A percentile compares a stretch with the other conserved stretches of the same genome.
phyloP scores from a whole-genome alignment of 2,329 filamentous ascomycete species.

The Dactylellina leptospora region DNA sequence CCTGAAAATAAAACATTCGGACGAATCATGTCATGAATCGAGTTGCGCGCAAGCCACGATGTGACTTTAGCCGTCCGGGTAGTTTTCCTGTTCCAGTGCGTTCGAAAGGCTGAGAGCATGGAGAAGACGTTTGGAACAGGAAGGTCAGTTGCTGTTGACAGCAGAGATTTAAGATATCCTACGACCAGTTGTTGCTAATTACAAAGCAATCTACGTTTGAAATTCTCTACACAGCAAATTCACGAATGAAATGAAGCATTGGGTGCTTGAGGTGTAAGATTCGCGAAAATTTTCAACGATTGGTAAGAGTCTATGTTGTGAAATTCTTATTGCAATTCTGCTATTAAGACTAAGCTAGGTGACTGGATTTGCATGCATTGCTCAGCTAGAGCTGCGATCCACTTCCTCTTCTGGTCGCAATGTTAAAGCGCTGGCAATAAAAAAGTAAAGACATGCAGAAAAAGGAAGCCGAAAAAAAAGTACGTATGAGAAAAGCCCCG shows the following conservation, averaged over 20 bases:
- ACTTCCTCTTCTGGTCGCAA: conserved; percentile 23
- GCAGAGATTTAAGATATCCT: neutral
- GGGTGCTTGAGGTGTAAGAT: neutral
- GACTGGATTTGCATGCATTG: conserved; percentile 9
- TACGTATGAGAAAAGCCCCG: no score
- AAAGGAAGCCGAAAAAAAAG: neutral
- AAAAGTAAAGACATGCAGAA: neutral
- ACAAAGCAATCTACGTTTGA: conserved; percentile 6
- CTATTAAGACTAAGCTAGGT: conserved; percentile 21
- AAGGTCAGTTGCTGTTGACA: conserved; percentile 10
- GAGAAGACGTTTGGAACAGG: conserved; percentile 7
- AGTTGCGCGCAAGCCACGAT: conserved; percentile 37
- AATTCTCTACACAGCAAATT: neutral
- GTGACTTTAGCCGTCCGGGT: conserved; percentile 25
- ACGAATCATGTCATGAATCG: conserved; percentile 25
- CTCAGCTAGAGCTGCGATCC: conserved; percentile 6
- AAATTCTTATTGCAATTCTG: neutral
- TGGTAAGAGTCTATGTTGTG: conserved; percentile 2
- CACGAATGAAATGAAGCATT: neutral
- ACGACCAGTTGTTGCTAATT: neutral
- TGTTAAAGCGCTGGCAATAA: conserved; percentile 16
- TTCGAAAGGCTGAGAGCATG: conserved; percentile 16
- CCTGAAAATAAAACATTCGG: conserved; percentile 6
- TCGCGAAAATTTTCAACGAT: neutral
- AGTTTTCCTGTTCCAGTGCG: conserved; percentile 28